Evolutionary conservation across 2,329 filamentous ascomycete species (phyloP).

Genomic region (Neodidymelliopsis sp.): DNA sequence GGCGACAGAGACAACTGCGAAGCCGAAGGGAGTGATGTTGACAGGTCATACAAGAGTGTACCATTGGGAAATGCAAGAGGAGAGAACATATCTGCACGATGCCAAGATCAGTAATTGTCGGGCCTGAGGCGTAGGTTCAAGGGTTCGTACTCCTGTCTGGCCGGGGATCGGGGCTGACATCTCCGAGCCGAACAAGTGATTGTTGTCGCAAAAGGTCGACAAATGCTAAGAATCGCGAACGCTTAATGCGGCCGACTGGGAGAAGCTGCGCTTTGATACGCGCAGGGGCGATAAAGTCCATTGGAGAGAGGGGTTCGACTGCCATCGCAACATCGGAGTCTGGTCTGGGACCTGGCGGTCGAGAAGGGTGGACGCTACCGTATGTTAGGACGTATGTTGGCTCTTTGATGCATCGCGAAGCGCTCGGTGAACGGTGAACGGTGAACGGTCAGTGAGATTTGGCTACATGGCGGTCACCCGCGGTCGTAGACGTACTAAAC

Average conservation of each 20-base stretch:
- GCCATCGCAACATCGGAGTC: slow-evolving; percentile 71
- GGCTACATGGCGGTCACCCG: slow-evolving; percentile 30
- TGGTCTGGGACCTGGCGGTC: slow-evolving; percentile 27
- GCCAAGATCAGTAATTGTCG: slow-evolving; percentile 43
- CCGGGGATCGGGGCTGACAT: slow-evolving; percentile 83
- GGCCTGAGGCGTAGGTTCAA: slow-evolving; percentile 26
- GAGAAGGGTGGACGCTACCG: slow-evolving; percentile 31
- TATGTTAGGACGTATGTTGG: slow-evolving; percentile 6
- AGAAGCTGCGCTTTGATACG: slow-evolving; percentile 87
- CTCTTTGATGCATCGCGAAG: slow-evolving; percentile 21
- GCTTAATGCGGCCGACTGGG: slow-evolving; percentile 85
- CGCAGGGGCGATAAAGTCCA: slow-evolving; percentile 74
- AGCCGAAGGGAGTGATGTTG: slow-evolving; percentile 78
- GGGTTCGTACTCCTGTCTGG: slow-evolving; percentile 79
- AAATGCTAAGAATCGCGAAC: slow-evolving; percentile 80
- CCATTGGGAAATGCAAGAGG: slow-evolving; percentile 87
- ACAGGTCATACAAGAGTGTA: slow-evolving; percentile 86
- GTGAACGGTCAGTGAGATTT: slow-evolving; percentile 30
- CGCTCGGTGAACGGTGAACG: slow-evolving; percentile 28
- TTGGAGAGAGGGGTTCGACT: slow-evolving; percentile 85
- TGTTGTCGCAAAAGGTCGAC: slow-evolving; percentile 79
- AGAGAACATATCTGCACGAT: slow-evolving; percentile 82
- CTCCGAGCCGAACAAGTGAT: slow-evolving; percentile 82
- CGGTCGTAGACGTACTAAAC: slow-evolving; percentile 11
- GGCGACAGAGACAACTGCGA: slow-evolving; percentile 82